Evolutionary conservation across 2,329 filamentous ascomycete genomes (phyloP).

Genomic region (Teratosphaeria viscida): DNA sequence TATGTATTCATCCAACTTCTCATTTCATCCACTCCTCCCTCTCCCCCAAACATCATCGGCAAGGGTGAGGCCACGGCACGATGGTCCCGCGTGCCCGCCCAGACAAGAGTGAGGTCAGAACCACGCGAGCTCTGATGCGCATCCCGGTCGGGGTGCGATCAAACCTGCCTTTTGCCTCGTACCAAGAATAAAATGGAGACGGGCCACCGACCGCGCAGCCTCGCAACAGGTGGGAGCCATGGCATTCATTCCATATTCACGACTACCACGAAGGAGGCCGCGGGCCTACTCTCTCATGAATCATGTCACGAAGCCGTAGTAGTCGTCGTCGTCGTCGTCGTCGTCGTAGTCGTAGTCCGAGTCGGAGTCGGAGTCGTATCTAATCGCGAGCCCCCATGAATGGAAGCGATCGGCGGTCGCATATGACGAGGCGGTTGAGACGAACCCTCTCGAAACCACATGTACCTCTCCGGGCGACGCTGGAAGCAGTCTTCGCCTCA

Average conservation of each 20-base stretch:
- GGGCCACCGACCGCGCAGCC: neutral
- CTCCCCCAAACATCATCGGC: neutral
- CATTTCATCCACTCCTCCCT: neutral
- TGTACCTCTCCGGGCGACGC: neutral
- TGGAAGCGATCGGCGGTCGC: neutral
- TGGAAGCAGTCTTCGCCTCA: neutral
- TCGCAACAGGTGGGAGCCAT: neutral
- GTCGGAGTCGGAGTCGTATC: too few species aligned
- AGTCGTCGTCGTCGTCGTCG: too few species aligned
- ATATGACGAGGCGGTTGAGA: neutral
- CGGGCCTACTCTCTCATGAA: neutral
- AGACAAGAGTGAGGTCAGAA: neutral
- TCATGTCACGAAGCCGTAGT: neutral
- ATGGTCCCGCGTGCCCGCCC: neutral
- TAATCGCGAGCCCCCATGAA: neutral
- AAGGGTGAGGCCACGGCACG: neutral
- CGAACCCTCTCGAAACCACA: neutral
- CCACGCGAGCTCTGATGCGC: neutral
- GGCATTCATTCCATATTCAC: neutral
- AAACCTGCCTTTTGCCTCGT: neutral
- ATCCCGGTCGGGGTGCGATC: neutral
- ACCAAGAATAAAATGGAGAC: neutral
- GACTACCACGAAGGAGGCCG: neutral
- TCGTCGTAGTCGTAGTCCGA: too few species aligned
- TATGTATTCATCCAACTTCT: neutral